phyloP scores from a whole-genome alignment of 768 basidiomycete genomes.

The Galerina sulciceps region DNA sequence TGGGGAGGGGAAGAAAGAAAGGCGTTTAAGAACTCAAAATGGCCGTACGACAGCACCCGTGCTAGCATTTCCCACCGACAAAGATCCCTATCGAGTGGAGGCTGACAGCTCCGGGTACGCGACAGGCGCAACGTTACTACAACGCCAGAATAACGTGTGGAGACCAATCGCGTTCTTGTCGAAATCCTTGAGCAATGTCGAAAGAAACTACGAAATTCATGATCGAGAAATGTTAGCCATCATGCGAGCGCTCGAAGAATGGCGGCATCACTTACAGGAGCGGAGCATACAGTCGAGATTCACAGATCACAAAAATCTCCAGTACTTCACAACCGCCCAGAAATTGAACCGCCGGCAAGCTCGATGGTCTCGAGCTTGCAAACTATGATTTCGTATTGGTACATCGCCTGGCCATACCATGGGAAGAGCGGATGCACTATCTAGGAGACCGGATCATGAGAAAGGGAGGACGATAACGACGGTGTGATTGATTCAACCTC shows the following conservation, averaged over 20 bases:
- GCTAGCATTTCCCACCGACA: conserved; percentile 19
- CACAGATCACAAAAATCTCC: conserved; percentile 29
- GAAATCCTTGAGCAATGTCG: conserved; percentile 22
- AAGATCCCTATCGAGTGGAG: conserved; percentile 16
- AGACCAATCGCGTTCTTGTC: conserved; percentile 41
- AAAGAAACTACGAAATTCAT: conserved; percentile 40
- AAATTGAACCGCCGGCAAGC: conserved; percentile 44
- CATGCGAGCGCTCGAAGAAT: conserved; percentile 35
- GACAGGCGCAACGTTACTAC: conserved; percentile 40
- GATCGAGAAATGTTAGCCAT: conserved; percentile 50
- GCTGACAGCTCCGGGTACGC: conserved; percentile 44
- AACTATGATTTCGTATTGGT: conserved; percentile 33
- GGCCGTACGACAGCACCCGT: conserved; percentile 18
- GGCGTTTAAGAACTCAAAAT: background rate
- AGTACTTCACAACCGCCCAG: conserved; percentile 37
- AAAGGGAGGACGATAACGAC: background rate
- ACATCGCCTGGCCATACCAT: conserved; percentile 27
- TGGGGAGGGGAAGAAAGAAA: background rate
- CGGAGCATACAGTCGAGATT: conserved; percentile 12
- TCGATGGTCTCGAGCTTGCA: conserved; percentile 39
- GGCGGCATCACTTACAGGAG: conserved; percentile 30
- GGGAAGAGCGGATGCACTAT: background rate
- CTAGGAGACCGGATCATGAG: background rate
- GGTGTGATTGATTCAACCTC: background rate
- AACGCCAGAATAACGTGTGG: conserved; percentile 25